Evolutionary conservation across 495 filamentous ascomycete genomes (phyloP).

Genomic region (Podospora comata): DNA sequence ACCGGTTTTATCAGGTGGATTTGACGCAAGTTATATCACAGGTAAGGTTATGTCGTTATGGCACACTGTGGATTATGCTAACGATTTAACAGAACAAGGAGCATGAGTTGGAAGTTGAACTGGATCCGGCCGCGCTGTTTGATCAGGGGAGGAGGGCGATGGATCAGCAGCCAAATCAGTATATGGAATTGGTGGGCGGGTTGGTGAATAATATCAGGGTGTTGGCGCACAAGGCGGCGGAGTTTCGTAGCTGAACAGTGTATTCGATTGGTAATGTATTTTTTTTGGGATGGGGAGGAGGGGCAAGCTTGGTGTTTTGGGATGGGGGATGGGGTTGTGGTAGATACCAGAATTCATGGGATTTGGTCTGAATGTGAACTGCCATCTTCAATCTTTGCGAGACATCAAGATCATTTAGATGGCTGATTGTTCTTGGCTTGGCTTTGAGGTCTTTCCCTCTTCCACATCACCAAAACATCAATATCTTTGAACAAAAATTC

Average conservation of each 20-base stretch:
- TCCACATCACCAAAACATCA: too few species aligned
- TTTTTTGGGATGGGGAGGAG: background rate
- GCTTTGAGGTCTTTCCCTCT: too few species aligned
- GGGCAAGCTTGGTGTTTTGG: too few species aligned
- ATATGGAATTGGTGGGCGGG: constrained; percentile 71
- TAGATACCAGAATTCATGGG: too few species aligned
- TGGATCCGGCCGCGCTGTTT: constrained; percentile 62
- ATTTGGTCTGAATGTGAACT: too few species aligned
- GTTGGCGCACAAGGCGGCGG: constrained; percentile 41
- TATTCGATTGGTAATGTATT: background rate
- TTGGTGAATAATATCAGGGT: constrained; percentile 80
- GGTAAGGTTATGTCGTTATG: background rate
- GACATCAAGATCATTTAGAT: too few species aligned
- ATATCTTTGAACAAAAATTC: too few species aligned
- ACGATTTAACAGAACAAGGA: constrained; percentile 54
- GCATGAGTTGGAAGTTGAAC: constrained; percentile 86
- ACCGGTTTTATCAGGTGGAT: constrained; percentile 81
- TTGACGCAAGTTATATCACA: constrained; percentile 74
- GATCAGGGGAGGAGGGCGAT: constrained; percentile 64
- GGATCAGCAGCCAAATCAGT: constrained; percentile 59
- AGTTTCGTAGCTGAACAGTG: background rate
- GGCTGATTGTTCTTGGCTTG: too few species aligned
- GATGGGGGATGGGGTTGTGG: too few species aligned
- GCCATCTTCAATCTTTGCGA: too few species aligned
- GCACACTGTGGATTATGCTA: background rate